Evolutionary conservation across 805 yeast genomes (phyloP), one percentile per base, ranked within the genome.

Genomic region (Barnettozyma salicaria): DNA sequence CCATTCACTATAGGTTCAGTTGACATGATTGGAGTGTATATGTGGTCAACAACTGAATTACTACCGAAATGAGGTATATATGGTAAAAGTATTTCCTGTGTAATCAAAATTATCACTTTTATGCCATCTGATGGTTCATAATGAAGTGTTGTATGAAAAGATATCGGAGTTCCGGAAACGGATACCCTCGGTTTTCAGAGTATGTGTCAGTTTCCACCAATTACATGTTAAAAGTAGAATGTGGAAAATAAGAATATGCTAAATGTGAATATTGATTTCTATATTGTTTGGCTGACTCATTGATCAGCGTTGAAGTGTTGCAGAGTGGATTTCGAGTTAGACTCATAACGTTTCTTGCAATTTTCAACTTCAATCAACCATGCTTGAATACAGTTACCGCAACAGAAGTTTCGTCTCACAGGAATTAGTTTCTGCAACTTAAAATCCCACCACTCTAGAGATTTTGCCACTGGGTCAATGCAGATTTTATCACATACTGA

Each of bases 381-480:
- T 9, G 19, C 17, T 7, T 33, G 25, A 2, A 65, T 64, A 55
- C 84, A 78, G 18, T 58, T 49, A 2, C 73, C 75, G 41, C 72
- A 63, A 45, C 84, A 78, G 44, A 78, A 78, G 41, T 68, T 68
- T 27, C 73, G 58, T 47, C 70, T 68, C 19, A 78, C 62, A 0
- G 85, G 83, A 4, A 76, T 56, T 24, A 63, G 52, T 25, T 57
- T 62, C 39, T 76, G 70, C 26, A 63, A 68, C 34, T 70, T 62
- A 32, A 76, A 63, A 47, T 78, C 78, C 84, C 85, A 78, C 83
- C 83, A 78, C 50, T 78, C 84, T 42, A 70, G 51, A 1, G 70
- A 65, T 46, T 77, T 79, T 0, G 82, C 83, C 11, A 67, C 64
- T 3, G 80, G 73, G 38, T 76, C 78, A 6, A 76, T 68, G 4